Evolutionary conservation across 345 rosid genomes (phyloP).

Genomic region (Psidium friedrichsthalianum): DNA sequence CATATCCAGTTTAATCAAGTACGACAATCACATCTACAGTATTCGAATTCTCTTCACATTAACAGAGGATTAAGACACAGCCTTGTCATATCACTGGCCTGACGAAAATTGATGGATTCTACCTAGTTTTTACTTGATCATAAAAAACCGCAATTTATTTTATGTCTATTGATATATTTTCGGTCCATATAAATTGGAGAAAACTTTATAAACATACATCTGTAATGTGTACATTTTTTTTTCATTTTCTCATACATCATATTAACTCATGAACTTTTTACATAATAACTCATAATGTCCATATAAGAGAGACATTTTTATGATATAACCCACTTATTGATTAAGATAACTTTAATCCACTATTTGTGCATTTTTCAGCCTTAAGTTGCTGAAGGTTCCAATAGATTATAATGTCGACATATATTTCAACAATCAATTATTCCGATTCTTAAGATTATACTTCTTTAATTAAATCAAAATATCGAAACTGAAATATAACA

Average conservation of each 20-base stretch:
- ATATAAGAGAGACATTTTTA: background rate
- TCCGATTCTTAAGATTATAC: background rate
- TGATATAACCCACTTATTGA: background rate
- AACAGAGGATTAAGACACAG: background rate
- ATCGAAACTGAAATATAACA: background rate
- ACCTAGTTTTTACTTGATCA: background rate
- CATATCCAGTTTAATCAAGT: no score
- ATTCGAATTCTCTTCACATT: no score
- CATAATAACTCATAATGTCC: background rate
- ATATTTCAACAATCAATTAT: background rate
- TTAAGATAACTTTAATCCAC: background rate
- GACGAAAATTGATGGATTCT: background rate
- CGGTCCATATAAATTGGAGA: background rate
- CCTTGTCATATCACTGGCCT: background rate
- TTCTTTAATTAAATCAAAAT: background rate
- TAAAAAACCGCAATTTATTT: background rate
- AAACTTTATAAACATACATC: background rate
- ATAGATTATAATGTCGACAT: background rate
- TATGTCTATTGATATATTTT: background rate
- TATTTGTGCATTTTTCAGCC: background rate
- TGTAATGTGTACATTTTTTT: background rate
- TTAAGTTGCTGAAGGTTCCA: background rate
- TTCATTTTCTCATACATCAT: background rate
- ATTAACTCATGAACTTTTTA: background rate
- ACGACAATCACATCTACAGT: no score